Base-by-base conservation (phyloP, 805 yeast genomes). In the Alloascoidea africana region DNA sequence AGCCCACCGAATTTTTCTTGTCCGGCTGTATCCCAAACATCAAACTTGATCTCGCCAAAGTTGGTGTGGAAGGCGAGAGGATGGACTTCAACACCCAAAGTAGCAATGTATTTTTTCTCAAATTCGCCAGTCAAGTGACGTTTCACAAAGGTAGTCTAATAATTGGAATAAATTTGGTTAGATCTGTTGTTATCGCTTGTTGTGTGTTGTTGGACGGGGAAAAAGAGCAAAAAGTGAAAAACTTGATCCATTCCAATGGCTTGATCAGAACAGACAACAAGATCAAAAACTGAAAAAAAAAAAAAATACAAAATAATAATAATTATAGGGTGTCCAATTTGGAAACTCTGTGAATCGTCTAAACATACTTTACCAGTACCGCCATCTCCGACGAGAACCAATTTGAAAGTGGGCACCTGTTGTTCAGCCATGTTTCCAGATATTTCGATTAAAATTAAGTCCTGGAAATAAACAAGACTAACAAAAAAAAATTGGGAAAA, bases 1-100 rank as follows among this genome's bases (percentile, higher is more conserved):
- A 91, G 73, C 54, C 99, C 98, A 66, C 99, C 99, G 53, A 91
- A 91, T 70, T 91, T 91, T 70, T 91, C 99, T 73, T 91, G 99
- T 47, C 99, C 99, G 42, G 99, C 99, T 40, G 99, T 91, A 66
- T 91, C 99, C 99, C 99, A 91, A 55, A 91, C 96, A 62, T 91
- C 96, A 66, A 91, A 91, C 65, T 84, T 89, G 68, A 91, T 85
- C 68, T 89, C 96, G 68, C 99, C 99, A 59, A 68, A 91, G 73
- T 89, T 89, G 62, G 99, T 91, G 80, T 76, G 84, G 79, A 91
- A 91, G 35, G 91, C 85, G 64, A 91, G 76, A 51, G 98, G 98
- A 63, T 91, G 96, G 48, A 91, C 99, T 66, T 91, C 99, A 48
- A 91, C 99, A 73, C 98, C 98, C 58, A 89, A 82, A 42, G 98